Evolutionary conservation across 208 protist species (phyloP), one percentile per base, ranked within the genome.

Genomic region (Sergeia podlipaevii): DNA sequence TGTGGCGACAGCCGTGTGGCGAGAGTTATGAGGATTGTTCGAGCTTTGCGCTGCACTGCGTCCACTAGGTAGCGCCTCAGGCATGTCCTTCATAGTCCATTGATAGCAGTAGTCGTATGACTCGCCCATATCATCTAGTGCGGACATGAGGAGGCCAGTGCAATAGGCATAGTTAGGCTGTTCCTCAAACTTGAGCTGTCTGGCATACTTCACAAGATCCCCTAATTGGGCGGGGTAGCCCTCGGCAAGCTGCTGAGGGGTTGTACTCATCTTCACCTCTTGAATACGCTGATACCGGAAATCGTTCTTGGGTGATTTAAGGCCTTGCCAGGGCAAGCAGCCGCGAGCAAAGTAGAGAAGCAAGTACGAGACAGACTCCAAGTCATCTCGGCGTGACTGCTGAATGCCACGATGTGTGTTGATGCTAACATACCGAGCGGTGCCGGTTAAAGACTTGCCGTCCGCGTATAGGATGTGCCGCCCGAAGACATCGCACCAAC

Each of bases 261-360:
- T 63, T 3, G 71, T 91, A 13, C 52, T 43, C 4, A 77, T 58
- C 59, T 96, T 96, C 6, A 77, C 52, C 18, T 80, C 69, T 24
- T 65, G 50, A 59, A 93, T 84, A 39, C 52, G 60, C 47, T 60
- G 46, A 45, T 78, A 91, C 24, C 48, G 63, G 4, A 54, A 17
- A 26, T 55, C 42, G 28, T 44, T 39, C 54, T 68, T 81, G 2
- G 49, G 29, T 1, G 63, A 28, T 44, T 80, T 83, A 43, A 96
- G 69, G 8, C 85, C 85, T 44, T 93, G 83, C 98, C 98, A 99
- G 26, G 98, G 98, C 37, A 99, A 70, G 26, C 41, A 80, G 1
- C 98, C 98, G 4, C 95, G 84, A n/a, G 96, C 56, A 58, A 99
- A 98, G 70, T 99, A 99, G 54, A 99, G 88, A 15, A 99, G 70